Percentiles rank a stretch among this genome's conserved stretches.
These are phyloP conservation scores for Suillus sp. DNA, from an alignment of 768 basidiomycete species.

Conservation along the genomic window DNA sequence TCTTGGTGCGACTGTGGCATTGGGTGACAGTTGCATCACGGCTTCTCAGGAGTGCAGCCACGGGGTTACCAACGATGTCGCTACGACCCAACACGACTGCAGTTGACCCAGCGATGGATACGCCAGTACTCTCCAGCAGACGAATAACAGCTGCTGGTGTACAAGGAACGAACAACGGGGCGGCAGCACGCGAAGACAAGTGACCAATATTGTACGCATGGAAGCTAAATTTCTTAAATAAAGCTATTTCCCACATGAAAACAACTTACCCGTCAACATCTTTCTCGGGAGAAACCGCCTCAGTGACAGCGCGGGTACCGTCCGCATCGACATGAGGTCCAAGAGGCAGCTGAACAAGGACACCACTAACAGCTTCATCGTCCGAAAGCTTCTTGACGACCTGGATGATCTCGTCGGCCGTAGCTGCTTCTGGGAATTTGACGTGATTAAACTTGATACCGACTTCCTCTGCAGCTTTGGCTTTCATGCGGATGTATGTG, in stretches of 20 bases:
- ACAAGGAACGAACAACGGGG: constrained; percentile 91
- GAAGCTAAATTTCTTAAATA: constrained; percentile 56
- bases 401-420: constrained; percentile 74
- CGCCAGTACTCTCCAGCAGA: constrained; percentile 85
- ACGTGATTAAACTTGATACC: constrained; percentile 89
- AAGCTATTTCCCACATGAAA: constrained; percentile 16
- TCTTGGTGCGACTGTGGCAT: constrained; percentile 90
- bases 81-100: constrained; percentile 95
- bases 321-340: constrained; percentile 78
- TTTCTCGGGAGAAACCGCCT: constrained; percentile 90
- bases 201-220: constrained; percentile 98
- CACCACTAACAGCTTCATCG: constrained; percentile 80
- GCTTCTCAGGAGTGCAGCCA: constrained; percentile 86
- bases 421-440: constrained; percentile 63
- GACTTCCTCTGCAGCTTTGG: constrained; percentile 91
- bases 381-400: constrained; percentile 81
- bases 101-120: constrained; percentile 73
- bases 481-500: constrained; percentile 97
- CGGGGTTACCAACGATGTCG: constrained; percentile 97
- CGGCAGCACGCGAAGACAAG: constrained; percentile 85
- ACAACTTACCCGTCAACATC: constrained; percentile 89
- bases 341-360: constrained; percentile 95
- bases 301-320: constrained; percentile 90
- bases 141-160: constrained; percentile 93
- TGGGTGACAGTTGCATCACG: constrained; percentile 96